Evolutionary conservation across 2,329 filamentous ascomycete genomes (phyloP).

Genomic region (Sphaerulina musiva): DNA sequence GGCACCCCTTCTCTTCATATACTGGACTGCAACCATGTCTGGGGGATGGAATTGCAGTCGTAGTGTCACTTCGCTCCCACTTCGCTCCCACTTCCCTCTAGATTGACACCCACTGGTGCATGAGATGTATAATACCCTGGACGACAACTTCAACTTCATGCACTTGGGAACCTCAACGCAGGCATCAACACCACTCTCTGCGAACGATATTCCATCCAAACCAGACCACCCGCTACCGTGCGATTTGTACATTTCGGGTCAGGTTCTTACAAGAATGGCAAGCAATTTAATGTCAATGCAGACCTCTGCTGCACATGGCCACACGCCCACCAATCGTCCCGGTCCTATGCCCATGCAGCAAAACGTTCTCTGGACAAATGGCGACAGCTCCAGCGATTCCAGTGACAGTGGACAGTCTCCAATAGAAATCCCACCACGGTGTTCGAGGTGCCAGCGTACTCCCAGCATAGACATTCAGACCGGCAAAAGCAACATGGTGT

Average conservation of each 20-base stretch:
- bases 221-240: not conserved
- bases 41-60: not conserved
- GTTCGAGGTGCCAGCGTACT: slow-evolving; percentile 34
- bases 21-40: not conserved
- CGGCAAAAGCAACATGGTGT: slow-evolving; percentile 34
- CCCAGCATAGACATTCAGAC: slow-evolving; percentile 32
- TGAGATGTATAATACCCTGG: not conserved
- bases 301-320: slow-evolving; percentile 28
- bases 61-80: not conserved
- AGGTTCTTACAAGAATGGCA: slow-evolving; percentile 13
- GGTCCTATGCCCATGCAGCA: slow-evolving; percentile 29
- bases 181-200: not conserved
- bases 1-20: not conserved
- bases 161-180: not conserved
- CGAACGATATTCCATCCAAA: not conserved
- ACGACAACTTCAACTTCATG: not conserved
- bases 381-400: slow-evolving; percentile 27
- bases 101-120: not conserved
- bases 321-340: slow-evolving; percentile 23
- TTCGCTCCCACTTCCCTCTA: not conserved
- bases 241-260: not conserved
- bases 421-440: slow-evolving; percentile 26
- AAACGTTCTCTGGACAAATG: slow-evolving; percentile 31
- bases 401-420: slow-evolving; percentile 19
- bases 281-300: slow-evolving; percentile 30